phyloP scores from a whole-genome alignment of 345 rosid species.

The Moricandia arvensis region DNA sequence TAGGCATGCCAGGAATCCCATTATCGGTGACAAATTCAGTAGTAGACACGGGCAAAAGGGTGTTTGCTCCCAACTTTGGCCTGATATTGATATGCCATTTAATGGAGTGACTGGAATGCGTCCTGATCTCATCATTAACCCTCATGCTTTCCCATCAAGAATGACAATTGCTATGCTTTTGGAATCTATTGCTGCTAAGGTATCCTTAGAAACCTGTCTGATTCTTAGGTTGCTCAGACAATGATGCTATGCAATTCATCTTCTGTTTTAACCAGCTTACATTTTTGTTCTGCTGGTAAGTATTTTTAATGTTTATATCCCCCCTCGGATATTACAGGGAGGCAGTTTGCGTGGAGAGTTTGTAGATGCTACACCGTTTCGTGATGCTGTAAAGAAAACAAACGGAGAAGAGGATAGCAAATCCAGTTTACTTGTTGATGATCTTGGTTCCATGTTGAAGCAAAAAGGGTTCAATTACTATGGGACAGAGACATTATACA shows the following conservation, averaged over 20 bases:
- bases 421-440: slow-evolving; percentile 72
- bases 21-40: slow-evolving; percentile 96
- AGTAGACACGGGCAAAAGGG: slow-evolving; percentile 99
- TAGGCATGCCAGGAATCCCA: slow-evolving; percentile 89
- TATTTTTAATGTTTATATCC: slow-evolving; percentile 2
- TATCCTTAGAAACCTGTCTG: slow-evolving; percentile 14
- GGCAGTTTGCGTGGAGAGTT: slow-evolving; percentile 83
- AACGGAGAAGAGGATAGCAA: slow-evolving; percentile 44
- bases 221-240: neutral
- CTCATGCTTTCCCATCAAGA: slow-evolving; percentile 98
- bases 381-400: slow-evolving; percentile 47
- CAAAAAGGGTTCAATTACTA: slow-evolving; percentile 78
- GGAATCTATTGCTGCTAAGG: slow-evolving; percentile 98
- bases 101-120: slow-evolving; percentile 95
- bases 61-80: slow-evolving; percentile 97
- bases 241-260: slow-evolving; percentile 2
- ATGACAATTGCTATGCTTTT: slow-evolving; percentile 99
- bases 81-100: slow-evolving; percentile 96
- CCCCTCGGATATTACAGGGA: slow-evolving; percentile 49
- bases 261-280: neutral
- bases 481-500: slow-evolving; percentile 75
- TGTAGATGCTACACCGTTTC: slow-evolving; percentile 94
- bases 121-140: slow-evolving; percentile 97
- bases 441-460: slow-evolving; percentile 68
- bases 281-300: neutral